phyloP scores from a whole-genome alignment of 208 protist species.

The Naegleria gruberi region DNA sequence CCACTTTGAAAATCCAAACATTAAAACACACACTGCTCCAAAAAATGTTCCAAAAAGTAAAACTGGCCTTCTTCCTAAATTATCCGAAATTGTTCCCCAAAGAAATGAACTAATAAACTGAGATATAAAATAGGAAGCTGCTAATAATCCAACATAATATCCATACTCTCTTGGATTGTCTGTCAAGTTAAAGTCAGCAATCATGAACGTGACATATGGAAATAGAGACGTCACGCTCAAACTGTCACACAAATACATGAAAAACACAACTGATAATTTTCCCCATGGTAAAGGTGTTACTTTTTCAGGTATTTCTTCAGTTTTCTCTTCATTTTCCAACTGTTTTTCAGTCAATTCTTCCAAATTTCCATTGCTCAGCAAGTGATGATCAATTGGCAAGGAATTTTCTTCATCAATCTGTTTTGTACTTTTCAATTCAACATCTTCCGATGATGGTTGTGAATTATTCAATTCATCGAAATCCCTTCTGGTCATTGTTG shows the following conservation, averaged over 20 bases:
- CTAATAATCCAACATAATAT: constrained; percentile 15
- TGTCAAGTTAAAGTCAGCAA: background rate
- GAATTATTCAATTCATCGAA: too few species aligned
- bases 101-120: background rate
- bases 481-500: too few species aligned
- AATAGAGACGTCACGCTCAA: background rate
- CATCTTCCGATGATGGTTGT: too few species aligned
- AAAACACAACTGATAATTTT: background rate
- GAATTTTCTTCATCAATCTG: too few species aligned
- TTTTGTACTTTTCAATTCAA: too few species aligned
- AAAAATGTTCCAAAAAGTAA: background rate
- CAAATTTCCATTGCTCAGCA: too few species aligned
- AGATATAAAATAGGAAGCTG: background rate
- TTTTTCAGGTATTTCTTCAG: too few species aligned
- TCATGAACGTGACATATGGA: background rate
- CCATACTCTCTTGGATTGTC: background rate
- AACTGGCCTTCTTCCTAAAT: background rate
- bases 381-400: too few species aligned
- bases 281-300: background rate
- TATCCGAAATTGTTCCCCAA: background rate
- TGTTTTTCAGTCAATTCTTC: too few species aligned
- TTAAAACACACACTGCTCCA: background rate
- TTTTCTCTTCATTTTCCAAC: too few species aligned
- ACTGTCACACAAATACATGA: background rate
- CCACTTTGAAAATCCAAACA: constrained; percentile 5